Base-by-base conservation (phyloP, 2,329 filamentous ascomycete genomes). In the Fusarium bulbicola region DNA sequence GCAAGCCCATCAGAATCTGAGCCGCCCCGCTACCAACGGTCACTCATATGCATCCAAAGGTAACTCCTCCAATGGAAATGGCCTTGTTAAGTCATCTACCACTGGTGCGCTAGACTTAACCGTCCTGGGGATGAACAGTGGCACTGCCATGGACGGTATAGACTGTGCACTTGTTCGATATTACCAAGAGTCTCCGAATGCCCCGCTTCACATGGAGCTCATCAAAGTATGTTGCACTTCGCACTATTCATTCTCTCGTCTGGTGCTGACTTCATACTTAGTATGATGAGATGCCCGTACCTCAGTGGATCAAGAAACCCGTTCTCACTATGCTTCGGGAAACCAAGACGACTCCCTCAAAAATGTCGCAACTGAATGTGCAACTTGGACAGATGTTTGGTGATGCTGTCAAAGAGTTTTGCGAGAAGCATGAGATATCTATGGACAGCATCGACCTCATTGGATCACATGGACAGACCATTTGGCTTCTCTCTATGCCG, bases 81-180 rank as follows among this genome's bases (percentile, higher is more conserved):
- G 46, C 10, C 34, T 52, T 40, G 12, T n/a, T 46, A n/a, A 5
- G 26, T 7, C 32, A 13, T 42, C n/a, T 26, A 10, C 7, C 18
- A 15, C 39, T 11, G 16, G 12, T 12, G 26, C 59, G 32, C 78
- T 89, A 62, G 84, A 88, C 71, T 73, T 89, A 28, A 87, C 82
- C 6, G 86, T 89, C 15, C 81, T 90, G 30, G 88, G 88, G 3
- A 78, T 89, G 50, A 75, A 84, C 81, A 61, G 82, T 53, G 86
- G 86, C 34, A 87, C 85, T 14, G 84, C 84, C 3, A 86, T 89
- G 86, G 87, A 88, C 72, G 85, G 86, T 37, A 88, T 90, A 47
- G 86, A 89, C 75, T 89, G 87, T 74, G 87, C 86, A 8, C 82
- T 90, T 21, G 88, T 88, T 75, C 85, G 81, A 68, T 90, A 89